Evolutionary conservation across 768 basidiomycete species (phyloP).

Genomic region (Termitomyces sp.): DNA sequence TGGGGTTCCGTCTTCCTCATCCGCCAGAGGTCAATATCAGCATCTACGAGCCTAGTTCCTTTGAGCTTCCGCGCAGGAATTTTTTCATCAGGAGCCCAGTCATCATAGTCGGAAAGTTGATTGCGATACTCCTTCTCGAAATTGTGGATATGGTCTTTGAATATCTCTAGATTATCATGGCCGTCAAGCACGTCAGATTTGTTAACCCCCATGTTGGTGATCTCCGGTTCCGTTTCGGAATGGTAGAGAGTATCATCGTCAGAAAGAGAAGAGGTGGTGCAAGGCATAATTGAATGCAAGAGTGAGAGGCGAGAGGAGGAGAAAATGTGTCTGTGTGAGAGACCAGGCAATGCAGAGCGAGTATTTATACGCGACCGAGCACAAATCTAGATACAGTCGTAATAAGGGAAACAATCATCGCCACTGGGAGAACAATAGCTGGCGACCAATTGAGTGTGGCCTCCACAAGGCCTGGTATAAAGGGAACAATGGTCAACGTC

Average conservation of each 20-base stretch:
- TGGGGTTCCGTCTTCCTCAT: not conserved
- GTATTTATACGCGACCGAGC: not conserved
- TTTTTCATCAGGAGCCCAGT: not conserved
- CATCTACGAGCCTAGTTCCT: not conserved
- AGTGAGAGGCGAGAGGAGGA: not conserved
- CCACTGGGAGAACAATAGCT: not conserved
- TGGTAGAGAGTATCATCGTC: not conserved
- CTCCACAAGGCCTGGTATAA: not conserved
- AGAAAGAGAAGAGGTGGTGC: not conserved
- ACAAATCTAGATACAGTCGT: not conserved
- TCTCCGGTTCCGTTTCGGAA: not conserved
- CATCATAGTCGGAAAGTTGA: not conserved
- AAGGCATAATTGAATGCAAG: not conserved
- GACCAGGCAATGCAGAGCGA: not conserved
- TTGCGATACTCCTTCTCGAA: not conserved
- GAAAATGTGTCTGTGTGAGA: not conserved
- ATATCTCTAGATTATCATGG: not conserved
- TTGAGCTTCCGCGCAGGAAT: constrained; percentile 1
- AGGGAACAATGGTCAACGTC: not conserved
- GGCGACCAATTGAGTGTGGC: not conserved
- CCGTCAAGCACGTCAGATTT: too few species aligned
- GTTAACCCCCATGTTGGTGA: too few species aligned
- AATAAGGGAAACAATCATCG: not conserved
- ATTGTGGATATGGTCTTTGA: not conserved
- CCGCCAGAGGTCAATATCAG: not conserved